A percentile compares a stretch with the other conserved stretches of the same genome.
Evolutionary conservation across 2,329 filamentous ascomycete species (phyloP).

Genomic region (Lachnellula willkommii): DNA sequence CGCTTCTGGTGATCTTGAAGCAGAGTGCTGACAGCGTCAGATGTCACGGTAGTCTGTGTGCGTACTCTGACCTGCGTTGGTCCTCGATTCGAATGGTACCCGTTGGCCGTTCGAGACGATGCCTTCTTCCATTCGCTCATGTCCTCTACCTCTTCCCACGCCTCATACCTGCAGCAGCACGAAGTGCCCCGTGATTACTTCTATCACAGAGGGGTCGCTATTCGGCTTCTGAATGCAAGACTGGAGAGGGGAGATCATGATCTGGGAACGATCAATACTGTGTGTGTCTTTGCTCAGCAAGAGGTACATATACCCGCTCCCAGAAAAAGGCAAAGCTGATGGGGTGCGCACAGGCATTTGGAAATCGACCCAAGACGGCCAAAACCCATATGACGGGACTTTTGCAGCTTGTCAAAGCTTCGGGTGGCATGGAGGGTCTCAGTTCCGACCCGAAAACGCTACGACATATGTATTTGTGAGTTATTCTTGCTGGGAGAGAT

Average conservation of each 20-base stretch:
- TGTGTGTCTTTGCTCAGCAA: constrained; percentile 20
- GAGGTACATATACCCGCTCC: constrained; percentile 11
- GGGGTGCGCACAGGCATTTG: constrained; percentile 3
- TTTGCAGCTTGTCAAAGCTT: constrained; percentile 11
- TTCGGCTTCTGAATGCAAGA: constrained; percentile 16
- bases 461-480: constrained; percentile 16
- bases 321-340: not conserved
- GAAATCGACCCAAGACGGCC: constrained; percentile 9
- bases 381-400: constrained; percentile 17
- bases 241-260: constrained; percentile 13
- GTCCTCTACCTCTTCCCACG: constrained; percentile 17
- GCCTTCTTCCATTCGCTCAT: constrained; percentile 23
- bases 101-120: constrained; percentile 18
- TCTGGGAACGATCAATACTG: constrained; percentile 21
- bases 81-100: constrained; percentile 23
- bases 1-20: not conserved
- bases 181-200: constrained; percentile 14
- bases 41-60: constrained; percentile 15
- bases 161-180: constrained; percentile 13
- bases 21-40: constrained; percentile 15
- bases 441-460: constrained; percentile 10
- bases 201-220: constrained; percentile 19
- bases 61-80: constrained; percentile 16
- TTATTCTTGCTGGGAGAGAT: not conserved
- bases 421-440: constrained; percentile 14